A percentile compares a stretch with the other conserved stretches of the same genome.
Conservation (phyloP, 345 rosid species). For the Camelina neglecta region DNA sequence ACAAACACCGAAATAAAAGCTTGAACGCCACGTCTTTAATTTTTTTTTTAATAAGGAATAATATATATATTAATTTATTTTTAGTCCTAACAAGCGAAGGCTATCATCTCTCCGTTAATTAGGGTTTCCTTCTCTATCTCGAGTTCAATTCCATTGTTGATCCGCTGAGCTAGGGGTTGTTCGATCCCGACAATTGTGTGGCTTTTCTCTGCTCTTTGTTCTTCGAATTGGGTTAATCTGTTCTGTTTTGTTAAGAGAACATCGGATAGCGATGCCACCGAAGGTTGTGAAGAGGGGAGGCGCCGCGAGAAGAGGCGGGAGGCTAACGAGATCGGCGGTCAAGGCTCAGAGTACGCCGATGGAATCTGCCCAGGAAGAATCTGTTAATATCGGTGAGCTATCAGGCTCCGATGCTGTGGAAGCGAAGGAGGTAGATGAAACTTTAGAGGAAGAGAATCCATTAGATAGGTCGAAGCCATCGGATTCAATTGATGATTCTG, state of each 20-base stretch:
- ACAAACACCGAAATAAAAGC: constrained; percentile 24
- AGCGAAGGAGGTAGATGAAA: constrained; percentile 31
- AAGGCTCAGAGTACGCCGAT: constrained; percentile 54
- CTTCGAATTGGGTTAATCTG: constrained; percentile 28
- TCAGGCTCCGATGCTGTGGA: constrained; percentile 41
- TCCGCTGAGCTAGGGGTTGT: constrained; percentile 31
- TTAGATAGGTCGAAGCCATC: constrained; percentile 21
- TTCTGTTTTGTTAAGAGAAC: neutral
- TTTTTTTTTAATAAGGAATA: neutral
- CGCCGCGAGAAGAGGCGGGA: constrained; percentile 60
- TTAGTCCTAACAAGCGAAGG: constrained; percentile 2
- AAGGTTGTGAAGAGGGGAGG: constrained; percentile 72
- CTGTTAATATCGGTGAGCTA: constrained; percentile 42
- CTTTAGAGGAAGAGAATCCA: constrained; percentile 41
- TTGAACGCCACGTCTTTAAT: constrained; percentile 36
- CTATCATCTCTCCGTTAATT: constrained; percentile 33
- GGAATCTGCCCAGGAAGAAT: constrained; percentile 48
- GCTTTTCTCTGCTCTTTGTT: neutral
- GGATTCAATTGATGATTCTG: constrained; percentile 36
- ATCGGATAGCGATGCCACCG: constrained; percentile 67
- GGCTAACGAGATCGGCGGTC: constrained; percentile 53
- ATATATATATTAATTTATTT: constrained; percentile 2
- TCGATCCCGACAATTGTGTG: constrained; percentile 22
- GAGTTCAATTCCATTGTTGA: constrained; percentile 32
- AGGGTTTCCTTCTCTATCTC: constrained; percentile 39